phyloP scores from a whole-genome alignment of 352 stramenopile genomes.

The Globisporangium camurandrum region DNA sequence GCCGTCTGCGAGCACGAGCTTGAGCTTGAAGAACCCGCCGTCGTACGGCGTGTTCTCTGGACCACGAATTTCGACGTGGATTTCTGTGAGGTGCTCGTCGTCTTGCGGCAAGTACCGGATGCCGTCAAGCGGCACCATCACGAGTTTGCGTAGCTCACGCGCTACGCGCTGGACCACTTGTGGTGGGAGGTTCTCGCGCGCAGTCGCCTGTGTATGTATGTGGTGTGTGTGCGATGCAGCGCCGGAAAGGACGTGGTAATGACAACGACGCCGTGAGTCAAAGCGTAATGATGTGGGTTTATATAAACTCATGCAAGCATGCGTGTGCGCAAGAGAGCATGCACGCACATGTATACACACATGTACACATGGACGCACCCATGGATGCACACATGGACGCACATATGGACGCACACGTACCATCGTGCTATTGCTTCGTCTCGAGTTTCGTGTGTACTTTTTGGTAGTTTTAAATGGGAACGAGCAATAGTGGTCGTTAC shows the following conservation, averaged over 20 bases:
- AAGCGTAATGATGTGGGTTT: too few species aligned
- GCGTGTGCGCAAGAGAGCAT: too few species aligned
- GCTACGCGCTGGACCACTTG: slow-evolving; percentile 90
- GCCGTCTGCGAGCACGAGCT: slow-evolving; percentile 89
- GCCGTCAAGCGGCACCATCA: slow-evolving; percentile 85
- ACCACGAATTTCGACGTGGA: slow-evolving; percentile 95
- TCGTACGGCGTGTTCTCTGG: slow-evolving; percentile 97
- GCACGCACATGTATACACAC: not conserved
- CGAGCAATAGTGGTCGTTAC: too few species aligned
- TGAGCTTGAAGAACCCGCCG: slow-evolving; percentile 93
- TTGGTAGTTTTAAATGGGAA: too few species aligned
- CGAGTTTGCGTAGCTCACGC: slow-evolving; percentile 89
- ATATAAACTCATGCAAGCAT: too few species aligned
- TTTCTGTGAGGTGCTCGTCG: slow-evolving; percentile 86
- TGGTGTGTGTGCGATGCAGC: too few species aligned
- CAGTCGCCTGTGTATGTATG: slow-evolving; percentile 20
- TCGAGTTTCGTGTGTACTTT: too few species aligned
- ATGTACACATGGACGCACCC: not conserved
- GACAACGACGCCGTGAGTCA: too few species aligned
- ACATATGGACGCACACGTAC: not conserved
- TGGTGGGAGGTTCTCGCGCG: slow-evolving; percentile 65
- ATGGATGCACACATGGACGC: not conserved
- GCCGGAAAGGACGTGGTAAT: not conserved
- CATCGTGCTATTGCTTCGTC: not conserved
- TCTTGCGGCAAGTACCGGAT: slow-evolving; percentile 91